phyloP scores from a whole-genome alignment of 208 protist species.

The Crithidia mellificae region DNA sequence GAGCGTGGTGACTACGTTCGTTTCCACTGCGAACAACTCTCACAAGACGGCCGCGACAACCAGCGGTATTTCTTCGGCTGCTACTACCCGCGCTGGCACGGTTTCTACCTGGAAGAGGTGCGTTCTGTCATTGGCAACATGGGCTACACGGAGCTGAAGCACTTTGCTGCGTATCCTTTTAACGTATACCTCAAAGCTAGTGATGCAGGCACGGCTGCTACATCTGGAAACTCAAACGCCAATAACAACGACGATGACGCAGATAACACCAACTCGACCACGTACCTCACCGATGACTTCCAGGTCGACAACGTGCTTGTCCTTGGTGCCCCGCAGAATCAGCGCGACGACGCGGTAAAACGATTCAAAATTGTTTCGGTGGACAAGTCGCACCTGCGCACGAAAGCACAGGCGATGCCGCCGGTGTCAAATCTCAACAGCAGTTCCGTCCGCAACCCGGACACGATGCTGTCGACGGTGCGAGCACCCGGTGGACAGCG shows the following conservation, averaged over 20 bases:
- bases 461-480: conserved; percentile 50
- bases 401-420: conserved; percentile 33
- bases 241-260: conserved; percentile 52
- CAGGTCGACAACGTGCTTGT: conserved; percentile 69
- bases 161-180: conserved; percentile 82
- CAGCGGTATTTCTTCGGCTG: conserved; percentile 88
- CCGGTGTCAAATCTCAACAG: conserved; percentile 31
- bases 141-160: conserved; percentile 68
- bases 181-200: conserved; percentile 70
- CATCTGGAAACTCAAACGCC: not conserved
- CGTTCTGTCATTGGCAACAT: conserved; percentile 78
- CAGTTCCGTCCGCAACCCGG: conserved; percentile 34
- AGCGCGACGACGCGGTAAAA: conserved; percentile 79
- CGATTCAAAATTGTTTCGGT: conserved; percentile 83
- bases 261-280: conserved; percentile 25
- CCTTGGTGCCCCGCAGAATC: conserved; percentile 74
- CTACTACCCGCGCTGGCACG: conserved; percentile 91
- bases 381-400: conserved; percentile 69
- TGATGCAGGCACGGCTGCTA: not conserved
- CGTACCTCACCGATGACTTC: conserved; percentile 89
- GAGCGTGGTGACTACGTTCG: conserved; percentile 79
- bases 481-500: conserved; percentile 33
- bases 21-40: conserved; percentile 84
- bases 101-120: conserved; percentile 91
- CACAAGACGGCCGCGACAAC: conserved; percentile 60